Percentiles rank a stretch among this genome's conserved stretches.
Evolutionary conservation across 306 rosid genomes (phyloP).

Genomic region (Lablab purpureus): DNA sequence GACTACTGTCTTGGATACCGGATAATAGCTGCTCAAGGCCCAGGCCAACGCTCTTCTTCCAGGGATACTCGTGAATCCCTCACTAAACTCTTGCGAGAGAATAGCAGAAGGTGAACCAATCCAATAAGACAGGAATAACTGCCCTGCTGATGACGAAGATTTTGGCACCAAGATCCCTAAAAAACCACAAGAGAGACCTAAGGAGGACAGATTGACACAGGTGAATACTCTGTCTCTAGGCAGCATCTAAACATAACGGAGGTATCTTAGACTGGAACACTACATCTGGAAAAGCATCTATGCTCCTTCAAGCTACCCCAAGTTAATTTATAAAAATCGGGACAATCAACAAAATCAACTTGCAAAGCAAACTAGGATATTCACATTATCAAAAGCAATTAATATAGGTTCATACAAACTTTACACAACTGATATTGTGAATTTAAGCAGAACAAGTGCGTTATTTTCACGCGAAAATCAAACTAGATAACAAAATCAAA

Average conservation of each 20-base stretch:
- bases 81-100: too few species aligned
- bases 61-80: too few species aligned
- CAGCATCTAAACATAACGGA: too few species aligned
- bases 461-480: conserved; percentile 17
- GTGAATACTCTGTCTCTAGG: not conserved
- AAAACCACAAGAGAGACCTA: too few species aligned
- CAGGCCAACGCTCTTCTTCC: too few species aligned
- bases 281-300: not conserved
- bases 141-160: not conserved
- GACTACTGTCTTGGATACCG: too few species aligned
- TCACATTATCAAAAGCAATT: not conserved
- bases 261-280: not conserved
- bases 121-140: not conserved
- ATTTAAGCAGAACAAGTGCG: conserved; percentile 8
- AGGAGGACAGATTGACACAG: not conserved
- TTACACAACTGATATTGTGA: conserved; percentile 3
- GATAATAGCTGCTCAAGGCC: too few species aligned
- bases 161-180: too few species aligned
- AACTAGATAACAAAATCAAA: not conserved
- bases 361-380: not conserved
- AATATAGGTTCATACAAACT: not conserved
- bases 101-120: not conserved
- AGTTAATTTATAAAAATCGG: not conserved
- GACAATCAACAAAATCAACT: not conserved
- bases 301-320: not conserved